These are phyloP conservation scores for Neoboletus magnificus DNA, from an alignment of 768 basidiomycete species.

Conservation along the genomic window DNA sequence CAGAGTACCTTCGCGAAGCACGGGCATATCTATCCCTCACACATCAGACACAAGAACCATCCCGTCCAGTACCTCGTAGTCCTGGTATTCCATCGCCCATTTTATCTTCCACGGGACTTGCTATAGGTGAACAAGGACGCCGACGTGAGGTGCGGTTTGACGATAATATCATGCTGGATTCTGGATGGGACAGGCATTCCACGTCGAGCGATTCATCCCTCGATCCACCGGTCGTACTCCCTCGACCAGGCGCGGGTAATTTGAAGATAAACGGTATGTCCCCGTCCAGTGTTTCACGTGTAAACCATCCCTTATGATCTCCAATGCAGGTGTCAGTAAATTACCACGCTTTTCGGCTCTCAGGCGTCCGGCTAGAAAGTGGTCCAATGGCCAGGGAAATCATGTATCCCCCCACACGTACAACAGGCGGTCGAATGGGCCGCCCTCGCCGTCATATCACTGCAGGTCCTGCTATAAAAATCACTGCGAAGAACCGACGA, in stretches of 20 bases:
- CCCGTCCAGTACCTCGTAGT: constrained; percentile 16
- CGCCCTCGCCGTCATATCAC: constrained; percentile 31
- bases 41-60: constrained; percentile 14
- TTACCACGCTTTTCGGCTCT: constrained; percentile 31
- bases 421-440: constrained; percentile 10
- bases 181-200: constrained; percentile 30
- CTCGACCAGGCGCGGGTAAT: constrained; percentile 9
- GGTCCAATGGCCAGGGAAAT: constrained; percentile 12
- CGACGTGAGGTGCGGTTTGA: constrained; percentile 35
- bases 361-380: constrained; percentile 18
- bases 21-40: constrained; percentile 33
- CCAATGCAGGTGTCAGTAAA: constrained; percentile 25
- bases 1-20: constrained; percentile 32
- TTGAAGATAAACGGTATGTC: constrained; percentile 22
- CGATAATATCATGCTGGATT: constrained; percentile 31
- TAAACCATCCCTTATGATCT: background rate
- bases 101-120: constrained; percentile 31
- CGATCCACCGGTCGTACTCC: constrained; percentile 20
- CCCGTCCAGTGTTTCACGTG: background rate
- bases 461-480: constrained; percentile 51
- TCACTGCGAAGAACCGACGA: constrained; percentile 52
- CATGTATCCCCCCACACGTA: background rate
- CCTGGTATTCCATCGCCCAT: constrained; percentile 26
- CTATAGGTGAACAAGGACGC: constrained; percentile 24
- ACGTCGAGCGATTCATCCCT: constrained; percentile 30